Conservation (phyloP, 2,329 filamentous ascomycete species). For the Colletotrichum incanum region DNA sequence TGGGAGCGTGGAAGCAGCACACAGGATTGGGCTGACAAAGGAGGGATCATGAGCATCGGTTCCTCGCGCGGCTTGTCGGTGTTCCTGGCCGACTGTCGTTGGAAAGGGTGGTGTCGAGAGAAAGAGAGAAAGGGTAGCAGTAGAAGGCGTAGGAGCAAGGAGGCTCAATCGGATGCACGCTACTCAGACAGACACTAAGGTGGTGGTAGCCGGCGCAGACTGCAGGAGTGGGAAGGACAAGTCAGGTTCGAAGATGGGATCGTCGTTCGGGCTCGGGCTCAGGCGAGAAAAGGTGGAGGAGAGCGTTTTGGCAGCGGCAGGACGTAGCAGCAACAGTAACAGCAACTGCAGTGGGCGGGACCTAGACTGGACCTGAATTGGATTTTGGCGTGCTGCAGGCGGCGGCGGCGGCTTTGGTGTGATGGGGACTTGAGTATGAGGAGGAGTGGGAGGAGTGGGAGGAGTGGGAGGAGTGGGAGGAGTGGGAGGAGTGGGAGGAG, state of each 20-base stretch:
- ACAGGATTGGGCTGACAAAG: slow-evolving; percentile 20
- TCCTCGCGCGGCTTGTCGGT: slow-evolving; percentile 11
- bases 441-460: neutral
- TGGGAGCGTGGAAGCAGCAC: slow-evolving; percentile 31
- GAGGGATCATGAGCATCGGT: slow-evolving; percentile 31
- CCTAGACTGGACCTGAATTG: slow-evolving; percentile 1
- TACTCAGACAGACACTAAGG: slow-evolving; percentile 19
- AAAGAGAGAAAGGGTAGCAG: neutral
- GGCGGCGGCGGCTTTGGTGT: neutral
- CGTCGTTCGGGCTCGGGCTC: slow-evolving; percentile 40
- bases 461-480: neutral
- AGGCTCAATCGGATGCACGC: slow-evolving; percentile 30
- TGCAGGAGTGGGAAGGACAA: slow-evolving; percentile 35
- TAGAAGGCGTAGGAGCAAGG: slow-evolving; percentile 20
- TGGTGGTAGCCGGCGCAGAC: slow-evolving; percentile 15
- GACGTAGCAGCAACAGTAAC: neutral
- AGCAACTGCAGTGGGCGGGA: neutral
- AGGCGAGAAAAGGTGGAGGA: slow-evolving; percentile 37
- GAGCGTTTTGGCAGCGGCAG: slow-evolving; percentile 21
- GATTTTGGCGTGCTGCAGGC: neutral
- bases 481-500: neutral
- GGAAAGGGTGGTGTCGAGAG: slow-evolving; percentile 1
- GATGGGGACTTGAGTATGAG: slow-evolving; percentile 11
- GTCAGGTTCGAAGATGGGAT: slow-evolving; percentile 38
- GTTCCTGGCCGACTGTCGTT: slow-evolving; percentile 11